Base-by-base conservation (phyloP, 2,329 filamentous ascomycete species). In the Exophiala spinifera region DNA sequence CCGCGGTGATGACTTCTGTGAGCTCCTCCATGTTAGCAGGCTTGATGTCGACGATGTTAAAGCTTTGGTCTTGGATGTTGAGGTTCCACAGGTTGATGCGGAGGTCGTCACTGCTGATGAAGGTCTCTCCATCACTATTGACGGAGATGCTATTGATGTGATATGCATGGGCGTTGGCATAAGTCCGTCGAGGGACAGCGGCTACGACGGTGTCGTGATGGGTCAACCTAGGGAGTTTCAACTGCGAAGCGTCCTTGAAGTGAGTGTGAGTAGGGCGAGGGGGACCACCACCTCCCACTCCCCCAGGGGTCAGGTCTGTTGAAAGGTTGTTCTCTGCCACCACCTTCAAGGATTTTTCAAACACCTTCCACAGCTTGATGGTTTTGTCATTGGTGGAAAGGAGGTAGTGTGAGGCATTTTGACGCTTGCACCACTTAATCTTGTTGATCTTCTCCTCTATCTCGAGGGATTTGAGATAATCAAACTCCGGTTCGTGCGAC, bases 381-480 rank as follows among this genome's bases (percentile, higher is more conserved):
- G 94, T 99, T 80, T 99, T 99, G 79, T 99, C 94, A 72, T 99
- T 99, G 66, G 94, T 99, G 40, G 94, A 97, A 53, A 99, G 84
- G 49, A 99, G 84, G 74, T 96, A 99, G 77, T 99, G 94, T 52
- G 94, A 97, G 59, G 92, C 89, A 79, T 99, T 99, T 76, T 97
- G 92, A 75, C 94, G 87, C 70, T 88, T 86, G 74, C 94, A 99
- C 94, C 94, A 99, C 75, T 97, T 99, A 78, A 99, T 99, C 81
- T 99, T 99, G 82, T 99, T 99, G 82, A 99, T 99, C 79, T 99
- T 99, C 76, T 99, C 94, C 81, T 99, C 94, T 69, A 99, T 99
- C 76, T 99, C 94, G 65, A 99, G 82, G 31, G 94, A 99, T 76
- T 99, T 99, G 63, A 99, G 84, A 73, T 99, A 99, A 74, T 99